These are phyloP conservation scores for Solanum hybrid DNA, from an alignment of 305 asterid species.

Conservation along the genomic window DNA sequence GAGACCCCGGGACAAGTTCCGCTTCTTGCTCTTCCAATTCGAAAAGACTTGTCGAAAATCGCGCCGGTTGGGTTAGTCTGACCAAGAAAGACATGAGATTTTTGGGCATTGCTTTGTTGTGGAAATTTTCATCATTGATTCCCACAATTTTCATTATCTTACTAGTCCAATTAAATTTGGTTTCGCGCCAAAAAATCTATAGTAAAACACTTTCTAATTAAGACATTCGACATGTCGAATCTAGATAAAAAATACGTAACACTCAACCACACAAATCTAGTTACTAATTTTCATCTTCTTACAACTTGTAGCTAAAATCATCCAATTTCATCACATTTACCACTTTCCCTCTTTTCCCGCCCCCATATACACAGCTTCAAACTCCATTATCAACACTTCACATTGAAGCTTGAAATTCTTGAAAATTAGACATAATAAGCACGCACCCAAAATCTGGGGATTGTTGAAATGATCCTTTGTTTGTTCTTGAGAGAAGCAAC, in stretches of 20 bases:
- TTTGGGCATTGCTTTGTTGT: too few relatives aligned
- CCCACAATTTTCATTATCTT: too few relatives aligned
- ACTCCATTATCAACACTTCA: neutral
- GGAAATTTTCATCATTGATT: too few relatives aligned
- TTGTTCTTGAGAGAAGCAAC: neutral
- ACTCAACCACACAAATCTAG: neutral
- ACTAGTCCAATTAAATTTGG: too few relatives aligned
- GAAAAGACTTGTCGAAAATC: too few relatives aligned
- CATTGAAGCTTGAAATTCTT: neutral
- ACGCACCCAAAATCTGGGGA: neutral
- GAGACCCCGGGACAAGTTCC: too few relatives aligned
- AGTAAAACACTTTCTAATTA: too few relatives aligned
- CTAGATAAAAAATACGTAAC: too few relatives aligned
- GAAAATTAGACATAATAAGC: neutral
- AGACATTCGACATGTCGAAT: too few relatives aligned
- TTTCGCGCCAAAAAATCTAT: accelerated
- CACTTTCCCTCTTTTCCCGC: neutral
- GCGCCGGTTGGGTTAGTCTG: accelerated
- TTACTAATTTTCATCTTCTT: neutral
- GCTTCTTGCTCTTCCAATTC: too few relatives aligned
- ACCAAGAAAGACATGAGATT: too few relatives aligned
- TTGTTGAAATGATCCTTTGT: neutral
- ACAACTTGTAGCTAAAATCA: neutral
- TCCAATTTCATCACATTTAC: neutral
- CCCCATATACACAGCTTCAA: neutral